Percentiles rank a stretch among this genome's conserved stretches.
Conservation (phyloP, 208 protist genomes). For the Crithidia brevicula region DNA sequence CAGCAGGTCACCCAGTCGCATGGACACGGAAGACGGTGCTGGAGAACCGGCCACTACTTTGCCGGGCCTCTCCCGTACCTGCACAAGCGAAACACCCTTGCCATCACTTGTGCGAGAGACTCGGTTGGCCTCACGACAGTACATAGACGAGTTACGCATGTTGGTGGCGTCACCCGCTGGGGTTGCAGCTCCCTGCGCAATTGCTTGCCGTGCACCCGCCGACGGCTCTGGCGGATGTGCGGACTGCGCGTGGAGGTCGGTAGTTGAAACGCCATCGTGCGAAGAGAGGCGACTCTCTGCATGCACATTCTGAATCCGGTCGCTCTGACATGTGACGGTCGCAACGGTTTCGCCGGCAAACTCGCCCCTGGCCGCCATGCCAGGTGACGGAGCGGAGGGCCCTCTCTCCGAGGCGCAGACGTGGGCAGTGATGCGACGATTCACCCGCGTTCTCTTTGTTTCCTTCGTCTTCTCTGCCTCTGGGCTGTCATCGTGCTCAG, state of each 20-base stretch:
- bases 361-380: not conserved
- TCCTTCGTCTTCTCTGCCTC: not conserved
- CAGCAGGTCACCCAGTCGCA: not conserved
- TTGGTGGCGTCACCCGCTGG: too few species aligned
- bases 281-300: too few species aligned
- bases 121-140: too few species aligned
- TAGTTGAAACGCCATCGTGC: too few species aligned
- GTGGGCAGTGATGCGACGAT: conserved; percentile 12
- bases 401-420: conserved; percentile 6
- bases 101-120: too few species aligned
- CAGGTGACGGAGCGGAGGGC: not conserved
- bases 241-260: too few species aligned
- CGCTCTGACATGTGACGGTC: conserved; percentile 6
- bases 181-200: too few species aligned
- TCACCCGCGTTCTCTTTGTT: not conserved
- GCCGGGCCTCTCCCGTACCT: not conserved
- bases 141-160: too few species aligned
- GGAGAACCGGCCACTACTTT: not conserved
- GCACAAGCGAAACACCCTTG: not conserved
- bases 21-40: not conserved
- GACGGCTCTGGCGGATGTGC: too few species aligned
- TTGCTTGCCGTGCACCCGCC: too few species aligned
- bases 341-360: conserved; percentile 1
- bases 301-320: not conserved
- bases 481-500: not conserved